These are phyloP conservation scores for Mrakia gelida DNA, from an alignment of 768 basidiomycete species.

Conservation along the genomic window DNA sequence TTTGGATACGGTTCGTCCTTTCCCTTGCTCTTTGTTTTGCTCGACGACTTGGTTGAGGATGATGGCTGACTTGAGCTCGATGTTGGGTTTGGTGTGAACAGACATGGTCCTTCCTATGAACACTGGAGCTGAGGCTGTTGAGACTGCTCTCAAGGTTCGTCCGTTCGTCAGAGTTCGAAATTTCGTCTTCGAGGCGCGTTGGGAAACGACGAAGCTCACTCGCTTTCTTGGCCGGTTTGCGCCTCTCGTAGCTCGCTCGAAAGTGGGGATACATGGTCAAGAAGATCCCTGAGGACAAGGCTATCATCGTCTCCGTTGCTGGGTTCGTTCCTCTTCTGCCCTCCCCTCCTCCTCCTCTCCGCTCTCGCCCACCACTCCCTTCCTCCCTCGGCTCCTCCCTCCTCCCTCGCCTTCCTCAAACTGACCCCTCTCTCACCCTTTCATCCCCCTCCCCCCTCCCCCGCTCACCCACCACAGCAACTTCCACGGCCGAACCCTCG, in stretches of 20 bases:
- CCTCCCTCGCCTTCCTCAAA: neutral
- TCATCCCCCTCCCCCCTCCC: neutral
- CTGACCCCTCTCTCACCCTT: neutral
- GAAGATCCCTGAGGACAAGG: constrained; percentile 71
- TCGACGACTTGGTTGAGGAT: too few relatives aligned
- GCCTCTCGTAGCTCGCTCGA: constrained; percentile 57
- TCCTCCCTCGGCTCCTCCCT: neutral
- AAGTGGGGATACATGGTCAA: constrained; percentile 96
- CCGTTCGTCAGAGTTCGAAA: neutral
- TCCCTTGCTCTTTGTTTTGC: too few relatives aligned
- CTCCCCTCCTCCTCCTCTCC: neutral
- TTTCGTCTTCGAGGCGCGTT: too few relatives aligned
- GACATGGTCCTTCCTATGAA: constrained; percentile 97
- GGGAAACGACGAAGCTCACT: neutral
- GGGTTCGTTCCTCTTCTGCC: constrained; percentile 39
- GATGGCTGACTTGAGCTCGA: too few relatives aligned
- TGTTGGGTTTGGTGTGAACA: too few relatives aligned
- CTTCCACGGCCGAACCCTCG: constrained; percentile 91
- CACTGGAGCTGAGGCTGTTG: constrained; percentile 97
- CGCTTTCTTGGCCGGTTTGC: neutral
- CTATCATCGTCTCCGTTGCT: constrained; percentile 75
- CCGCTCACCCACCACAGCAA: too few relatives aligned
- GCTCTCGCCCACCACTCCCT: neutral
- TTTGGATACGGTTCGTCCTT: constrained; percentile 64
- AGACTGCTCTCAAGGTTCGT: constrained; percentile 77